Percentiles rank a stretch among this genome's conserved stretches.
phyloP scores from a whole-genome alignment of 2,329 filamentous ascomycete genomes.

The Fusarium chaquense region DNA sequence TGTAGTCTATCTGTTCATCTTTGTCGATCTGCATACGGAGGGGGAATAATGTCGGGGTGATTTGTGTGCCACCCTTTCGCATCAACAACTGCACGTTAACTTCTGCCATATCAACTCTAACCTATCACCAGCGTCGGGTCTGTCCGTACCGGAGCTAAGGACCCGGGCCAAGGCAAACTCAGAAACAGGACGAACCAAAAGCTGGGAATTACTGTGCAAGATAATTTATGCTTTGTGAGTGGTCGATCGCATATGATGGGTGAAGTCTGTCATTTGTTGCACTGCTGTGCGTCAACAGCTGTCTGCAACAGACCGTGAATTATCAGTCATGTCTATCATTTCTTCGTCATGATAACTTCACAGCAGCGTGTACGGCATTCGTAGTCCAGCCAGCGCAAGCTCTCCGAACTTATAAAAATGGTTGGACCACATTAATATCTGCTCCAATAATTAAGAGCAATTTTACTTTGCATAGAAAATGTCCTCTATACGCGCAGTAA shows the following conservation, averaged over 20 bases:
- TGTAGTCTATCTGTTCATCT: not conserved
- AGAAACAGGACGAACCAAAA: not conserved
- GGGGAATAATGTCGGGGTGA: not conserved
- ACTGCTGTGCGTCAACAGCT: not conserved
- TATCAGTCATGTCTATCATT: not conserved
- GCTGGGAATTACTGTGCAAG: not conserved
- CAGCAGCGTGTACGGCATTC: fast-evolving
- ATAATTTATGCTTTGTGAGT: not conserved
- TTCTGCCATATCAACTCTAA: too few relatives aligned
- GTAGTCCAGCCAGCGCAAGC: too few relatives aligned
- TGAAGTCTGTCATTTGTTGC: not conserved
- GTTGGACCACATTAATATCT: too few relatives aligned
- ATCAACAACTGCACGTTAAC: not conserved
- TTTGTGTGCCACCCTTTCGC: not conserved
- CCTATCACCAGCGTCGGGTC: not conserved
- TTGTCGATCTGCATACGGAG: not conserved
- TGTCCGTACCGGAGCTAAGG: conserved; percentile 9
- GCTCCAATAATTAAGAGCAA: not conserved
- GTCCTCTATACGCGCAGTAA: not conserved
- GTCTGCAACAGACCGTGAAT: not conserved
- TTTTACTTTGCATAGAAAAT: not conserved
- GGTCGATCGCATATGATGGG: not conserved
- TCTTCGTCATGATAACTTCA: not conserved
- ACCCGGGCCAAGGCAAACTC: not conserved
- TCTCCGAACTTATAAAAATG: not conserved